Percentiles rank a stretch among this genome's conserved stretches.
These are phyloP conservation scores for Vachellia collinsii DNA, from an alignment of 306 rosid species.

Conservation along the genomic window DNA sequence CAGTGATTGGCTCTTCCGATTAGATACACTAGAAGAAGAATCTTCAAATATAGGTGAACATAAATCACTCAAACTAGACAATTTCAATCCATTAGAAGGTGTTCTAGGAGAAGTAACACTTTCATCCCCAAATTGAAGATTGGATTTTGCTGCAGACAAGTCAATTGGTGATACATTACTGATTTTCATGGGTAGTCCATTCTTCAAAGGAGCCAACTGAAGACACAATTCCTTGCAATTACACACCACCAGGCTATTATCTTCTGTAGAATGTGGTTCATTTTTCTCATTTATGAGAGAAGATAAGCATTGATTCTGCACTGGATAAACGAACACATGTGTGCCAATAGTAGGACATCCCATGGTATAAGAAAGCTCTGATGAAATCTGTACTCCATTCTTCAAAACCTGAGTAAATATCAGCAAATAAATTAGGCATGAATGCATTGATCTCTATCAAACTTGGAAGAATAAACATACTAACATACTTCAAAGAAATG, in stretches of 20 bases:
- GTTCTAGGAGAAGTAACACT: conserved; percentile 66
- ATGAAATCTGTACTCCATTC: conserved; percentile 69
- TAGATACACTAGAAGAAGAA: conserved; percentile 38
- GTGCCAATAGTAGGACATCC: conserved; percentile 70
- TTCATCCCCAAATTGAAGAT: conserved; percentile 47
- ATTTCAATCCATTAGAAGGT: conserved; percentile 61
- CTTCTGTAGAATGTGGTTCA: conserved; percentile 37
- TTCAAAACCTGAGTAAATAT: conserved; percentile 60
- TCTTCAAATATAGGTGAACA: conserved; percentile 55
- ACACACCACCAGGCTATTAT: conserved; percentile 37
- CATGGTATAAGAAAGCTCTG: conserved; percentile 68
- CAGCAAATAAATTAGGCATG: conserved; percentile 10
- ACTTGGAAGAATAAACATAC: not conserved
- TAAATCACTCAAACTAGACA: conserved; percentile 42
- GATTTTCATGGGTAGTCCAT: conserved; percentile 40
- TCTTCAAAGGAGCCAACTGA: conserved; percentile 52
- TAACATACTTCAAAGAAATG: conserved; percentile 1
- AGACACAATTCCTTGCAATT: conserved; percentile 74
- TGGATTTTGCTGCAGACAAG: conserved; percentile 43
- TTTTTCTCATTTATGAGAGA: conserved; percentile 39
- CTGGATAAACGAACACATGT: conserved; percentile 53
- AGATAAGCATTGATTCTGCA: conserved; percentile 44
- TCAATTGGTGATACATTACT: conserved; percentile 35
- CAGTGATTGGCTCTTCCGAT: conserved; percentile 42
- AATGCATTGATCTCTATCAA: not conserved